Evolutionary conservation across 129 eudicot genomes (phyloP).

Genomic region (Scalesia atractyloides): DNA sequence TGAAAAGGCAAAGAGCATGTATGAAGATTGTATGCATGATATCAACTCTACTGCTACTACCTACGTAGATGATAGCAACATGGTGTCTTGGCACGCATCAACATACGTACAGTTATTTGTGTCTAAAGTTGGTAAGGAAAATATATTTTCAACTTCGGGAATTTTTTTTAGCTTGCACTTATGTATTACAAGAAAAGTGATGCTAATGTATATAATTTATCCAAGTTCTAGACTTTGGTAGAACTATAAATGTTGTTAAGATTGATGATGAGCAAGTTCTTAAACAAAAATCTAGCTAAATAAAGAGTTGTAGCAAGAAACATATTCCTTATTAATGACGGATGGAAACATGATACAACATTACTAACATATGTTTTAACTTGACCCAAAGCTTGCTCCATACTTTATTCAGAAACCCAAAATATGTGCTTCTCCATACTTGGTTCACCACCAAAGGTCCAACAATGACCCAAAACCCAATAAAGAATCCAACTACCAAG

Average conservation of each 20-base stretch:
- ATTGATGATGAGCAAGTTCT: not conserved
- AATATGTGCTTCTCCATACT: constrained; percentile 21
- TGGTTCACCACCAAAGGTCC: constrained; percentile 9
- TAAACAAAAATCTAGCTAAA: not conserved
- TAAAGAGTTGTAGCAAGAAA: not conserved
- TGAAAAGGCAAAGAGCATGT: no score
- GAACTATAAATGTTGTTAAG: not conserved
- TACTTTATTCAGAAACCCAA: constrained; percentile 1
- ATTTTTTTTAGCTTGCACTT: no score
- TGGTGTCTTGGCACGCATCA: no score
- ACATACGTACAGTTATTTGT: no score
- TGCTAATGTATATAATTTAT: not conserved
- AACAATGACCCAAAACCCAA: constrained; percentile 20
- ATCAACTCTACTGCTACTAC: no score
- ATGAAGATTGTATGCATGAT: no score
- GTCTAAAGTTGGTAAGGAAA: no score
- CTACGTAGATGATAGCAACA: no score
- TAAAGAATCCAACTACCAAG: constrained; percentile 21
- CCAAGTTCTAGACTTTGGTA: not conserved
- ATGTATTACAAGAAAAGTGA: no score
- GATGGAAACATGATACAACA: constrained; percentile 4
- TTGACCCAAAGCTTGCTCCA: constrained; percentile 15
- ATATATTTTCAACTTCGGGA: no score
- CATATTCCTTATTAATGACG: not conserved
- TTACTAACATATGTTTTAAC: not conserved